Evolutionary conservation across 805 yeast genomes (phyloP).

Genomic region (Torulaspora gathmanii): DNA sequence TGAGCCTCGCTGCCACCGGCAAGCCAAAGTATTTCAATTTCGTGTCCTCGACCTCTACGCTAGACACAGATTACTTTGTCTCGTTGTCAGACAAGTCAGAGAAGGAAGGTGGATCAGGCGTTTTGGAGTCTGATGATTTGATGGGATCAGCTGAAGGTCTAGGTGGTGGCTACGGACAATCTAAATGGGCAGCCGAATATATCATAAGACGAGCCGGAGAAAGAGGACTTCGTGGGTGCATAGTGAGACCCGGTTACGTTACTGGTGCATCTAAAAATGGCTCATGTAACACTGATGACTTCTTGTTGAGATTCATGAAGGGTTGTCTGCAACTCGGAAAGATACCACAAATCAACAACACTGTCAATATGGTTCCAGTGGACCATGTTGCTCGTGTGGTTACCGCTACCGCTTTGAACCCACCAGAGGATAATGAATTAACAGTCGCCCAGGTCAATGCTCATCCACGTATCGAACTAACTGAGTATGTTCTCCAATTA

Average conservation of each 20-base stretch:
- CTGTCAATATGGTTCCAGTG: conserved; percentile 95
- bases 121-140: conserved; percentile 79
- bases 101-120: conserved; percentile 62
- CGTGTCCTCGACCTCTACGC: conserved; percentile 91
- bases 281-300: conserved; percentile 93
- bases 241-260: conserved; percentile 94
- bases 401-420: conserved; percentile 75
- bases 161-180: conserved; percentile 93
- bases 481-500: conserved; percentile 65
- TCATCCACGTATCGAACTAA: conserved; percentile 85
- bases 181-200: conserved; percentile 96
- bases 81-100: conserved; percentile 66
- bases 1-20: conserved; percentile 61
- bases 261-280: conserved; percentile 84
- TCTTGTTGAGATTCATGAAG: conserved; percentile 87
- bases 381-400: conserved; percentile 95
- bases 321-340: conserved; percentile 86
- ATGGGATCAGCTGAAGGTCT: conserved; percentile 77
- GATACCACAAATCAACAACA: conserved; percentile 80
- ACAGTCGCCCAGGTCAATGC: conserved; percentile 95
- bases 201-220: conserved; percentile 83
- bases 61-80: conserved; percentile 80
- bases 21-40: conserved; percentile 83
- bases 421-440: conserved; percentile 50
- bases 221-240: conserved; percentile 80